These are phyloP conservation scores for Aegilops umbellulata DNA, from an alignment of 176 grass and related monocot genomes.

Conservation along the genomic window DNA sequence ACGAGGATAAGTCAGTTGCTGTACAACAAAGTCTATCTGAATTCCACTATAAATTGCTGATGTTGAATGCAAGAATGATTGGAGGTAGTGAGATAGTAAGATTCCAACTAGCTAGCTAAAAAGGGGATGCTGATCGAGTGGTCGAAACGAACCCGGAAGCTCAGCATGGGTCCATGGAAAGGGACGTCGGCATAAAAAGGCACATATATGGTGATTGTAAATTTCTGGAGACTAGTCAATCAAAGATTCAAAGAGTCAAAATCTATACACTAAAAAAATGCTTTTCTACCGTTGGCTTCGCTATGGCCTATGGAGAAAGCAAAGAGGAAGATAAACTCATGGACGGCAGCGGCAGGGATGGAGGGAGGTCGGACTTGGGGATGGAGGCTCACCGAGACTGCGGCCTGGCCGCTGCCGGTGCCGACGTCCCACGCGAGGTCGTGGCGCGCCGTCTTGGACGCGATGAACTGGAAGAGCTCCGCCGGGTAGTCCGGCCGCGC, in stretches of 20 bases:
- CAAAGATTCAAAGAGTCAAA: too few relatives aligned
- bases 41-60: background rate
- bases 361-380: background rate
- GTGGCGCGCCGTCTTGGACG: constrained; percentile 56
- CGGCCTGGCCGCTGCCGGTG: constrained; percentile 91
- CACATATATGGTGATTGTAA: background rate
- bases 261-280: too few relatives aligned
- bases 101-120: background rate
- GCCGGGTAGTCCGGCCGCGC: constrained; percentile 61
- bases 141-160: background rate
- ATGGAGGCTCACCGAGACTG: constrained; percentile 22
- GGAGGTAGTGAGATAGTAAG: background rate
- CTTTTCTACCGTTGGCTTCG: too few relatives aligned
- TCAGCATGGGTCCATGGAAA: background rate
- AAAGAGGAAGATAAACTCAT: background rate
- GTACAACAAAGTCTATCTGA: background rate
- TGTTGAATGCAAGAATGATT: background rate
- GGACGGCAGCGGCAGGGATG: background rate
- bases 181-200: background rate
- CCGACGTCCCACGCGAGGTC: constrained; percentile 87
- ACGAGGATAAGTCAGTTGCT: background rate
- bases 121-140: background rate
- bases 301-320: background rate
- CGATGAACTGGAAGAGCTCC: constrained; percentile 79
- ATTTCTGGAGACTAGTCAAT: background rate